These are phyloP conservation scores for Cocos nucifera DNA, from an alignment of 176 grass and related monocot species.

Conservation along the genomic window DNA sequence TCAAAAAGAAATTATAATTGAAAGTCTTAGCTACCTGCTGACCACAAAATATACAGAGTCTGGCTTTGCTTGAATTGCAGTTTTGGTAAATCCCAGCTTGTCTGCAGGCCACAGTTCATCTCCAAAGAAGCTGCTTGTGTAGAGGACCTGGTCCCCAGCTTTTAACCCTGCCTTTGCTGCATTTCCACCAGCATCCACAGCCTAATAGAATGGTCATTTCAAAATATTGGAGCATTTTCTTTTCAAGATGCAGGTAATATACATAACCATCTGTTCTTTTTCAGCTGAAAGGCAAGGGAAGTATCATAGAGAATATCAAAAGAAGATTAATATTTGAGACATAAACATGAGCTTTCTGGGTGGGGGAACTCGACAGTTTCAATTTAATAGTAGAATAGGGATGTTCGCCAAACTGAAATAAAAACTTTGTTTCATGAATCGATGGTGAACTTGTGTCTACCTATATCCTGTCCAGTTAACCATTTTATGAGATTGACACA, in stretches of 20 bases:
- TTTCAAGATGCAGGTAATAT: no score
- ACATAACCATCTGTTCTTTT: slow-evolving; percentile 1
- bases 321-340: no score
- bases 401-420: no score
- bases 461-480: no score
- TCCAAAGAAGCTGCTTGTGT: slow-evolving; percentile 94
- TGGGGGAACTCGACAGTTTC: no score
- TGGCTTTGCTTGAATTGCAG: slow-evolving; percentile 89
- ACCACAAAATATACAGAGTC: slow-evolving; percentile 96
- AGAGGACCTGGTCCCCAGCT: slow-evolving; percentile 75
- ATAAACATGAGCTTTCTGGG: no score
- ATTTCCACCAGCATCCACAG: slow-evolving; percentile 82
- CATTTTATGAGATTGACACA: no score
- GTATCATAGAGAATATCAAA: no score
- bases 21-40: slow-evolving; percentile 41
- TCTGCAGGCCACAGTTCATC: slow-evolving; percentile 97
- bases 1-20: not conserved
- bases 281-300: not conserved
- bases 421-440: no score
- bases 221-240: no score
- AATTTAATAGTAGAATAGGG: no score
- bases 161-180: slow-evolving; percentile 71
- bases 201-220: slow-evolving; percentile 27
- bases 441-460: no score
- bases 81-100: slow-evolving; percentile 98